Percentiles rank a stretch among this genome's conserved stretches.
These are phyloP conservation scores for Chaetomium cochliodes DNA, from an alignment of 495 filamentous ascomycete species.

Conservation along the genomic window DNA sequence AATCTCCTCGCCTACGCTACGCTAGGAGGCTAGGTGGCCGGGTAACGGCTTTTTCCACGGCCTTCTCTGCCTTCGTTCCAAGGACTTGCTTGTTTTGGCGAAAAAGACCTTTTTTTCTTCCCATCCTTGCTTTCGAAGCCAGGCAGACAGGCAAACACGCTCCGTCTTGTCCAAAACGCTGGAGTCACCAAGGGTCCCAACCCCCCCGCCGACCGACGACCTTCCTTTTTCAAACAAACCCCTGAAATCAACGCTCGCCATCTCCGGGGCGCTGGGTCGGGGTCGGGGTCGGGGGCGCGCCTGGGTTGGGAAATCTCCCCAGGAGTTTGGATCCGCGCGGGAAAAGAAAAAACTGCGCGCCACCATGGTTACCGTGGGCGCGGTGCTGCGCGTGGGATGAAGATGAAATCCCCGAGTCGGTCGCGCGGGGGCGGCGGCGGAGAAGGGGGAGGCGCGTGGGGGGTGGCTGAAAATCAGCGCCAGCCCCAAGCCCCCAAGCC, in stretches of 20 bases:
- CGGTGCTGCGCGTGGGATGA: neutral
- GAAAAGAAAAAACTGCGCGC: neutral
- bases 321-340: conserved; percentile 4
- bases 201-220: neutral
- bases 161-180: conserved; percentile 6
- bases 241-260: neutral
- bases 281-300: too few relatives aligned
- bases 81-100: neutral
- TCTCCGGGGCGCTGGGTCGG: neutral
- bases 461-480: too few relatives aligned
- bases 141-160: too few relatives aligned
- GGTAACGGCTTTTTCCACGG: neutral
- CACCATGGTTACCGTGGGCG: neutral
- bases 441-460: neutral
- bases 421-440: neutral
- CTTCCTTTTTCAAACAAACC: neutral
- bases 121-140: neutral
- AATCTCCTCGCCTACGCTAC: neutral
- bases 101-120: neutral
- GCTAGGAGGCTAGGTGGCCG: too few relatives aligned
- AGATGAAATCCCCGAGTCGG: neutral
- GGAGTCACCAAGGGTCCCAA: neutral
- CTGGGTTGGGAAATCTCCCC: neutral
- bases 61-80: neutral
- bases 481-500: too few relatives aligned